Evolutionary conservation across 2,329 filamentous ascomycete species (phyloP).

Genomic region (Fusarium dlaminii): DNA sequence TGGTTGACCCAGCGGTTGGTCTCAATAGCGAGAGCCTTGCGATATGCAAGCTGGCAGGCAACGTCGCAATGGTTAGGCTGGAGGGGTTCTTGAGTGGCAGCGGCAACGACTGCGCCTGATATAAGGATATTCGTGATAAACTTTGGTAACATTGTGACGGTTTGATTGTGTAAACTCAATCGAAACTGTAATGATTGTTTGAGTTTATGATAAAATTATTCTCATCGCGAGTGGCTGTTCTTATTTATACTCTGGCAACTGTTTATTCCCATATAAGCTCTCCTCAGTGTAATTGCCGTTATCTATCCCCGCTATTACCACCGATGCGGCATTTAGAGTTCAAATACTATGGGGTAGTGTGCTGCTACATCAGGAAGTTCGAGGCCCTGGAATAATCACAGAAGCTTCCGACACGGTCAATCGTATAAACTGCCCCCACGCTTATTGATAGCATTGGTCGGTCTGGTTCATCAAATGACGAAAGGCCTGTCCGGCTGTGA

Average conservation of each 20-base stretch:
- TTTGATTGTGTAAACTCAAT: neutral
- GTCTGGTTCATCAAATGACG: neutral
- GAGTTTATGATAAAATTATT: neutral
- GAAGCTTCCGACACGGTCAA: neutral
- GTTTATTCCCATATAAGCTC: neutral
- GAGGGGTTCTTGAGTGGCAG: neutral
- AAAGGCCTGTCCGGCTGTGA: accelerated
- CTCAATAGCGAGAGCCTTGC: neutral
- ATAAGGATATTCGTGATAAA: neutral
- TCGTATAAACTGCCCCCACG: neutral
- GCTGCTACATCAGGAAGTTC: neutral
- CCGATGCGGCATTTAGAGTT: neutral
- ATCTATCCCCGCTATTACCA: no score
- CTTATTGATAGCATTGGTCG: neutral
- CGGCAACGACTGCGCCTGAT: neutral
- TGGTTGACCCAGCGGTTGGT: constrained; percentile 4
- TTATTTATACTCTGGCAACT: neutral
- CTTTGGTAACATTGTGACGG: neutral
- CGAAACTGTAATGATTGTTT: no score
- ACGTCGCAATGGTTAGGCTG: constrained; percentile 10
- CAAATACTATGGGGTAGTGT: neutral
- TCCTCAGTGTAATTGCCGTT: neutral
- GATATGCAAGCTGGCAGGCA: constrained; percentile 2
- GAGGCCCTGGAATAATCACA: neutral
- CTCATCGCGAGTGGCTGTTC: neutral